Conservation (phyloP, 108 stramenopile genomes). For the Schizochytrium sp. region DNA sequence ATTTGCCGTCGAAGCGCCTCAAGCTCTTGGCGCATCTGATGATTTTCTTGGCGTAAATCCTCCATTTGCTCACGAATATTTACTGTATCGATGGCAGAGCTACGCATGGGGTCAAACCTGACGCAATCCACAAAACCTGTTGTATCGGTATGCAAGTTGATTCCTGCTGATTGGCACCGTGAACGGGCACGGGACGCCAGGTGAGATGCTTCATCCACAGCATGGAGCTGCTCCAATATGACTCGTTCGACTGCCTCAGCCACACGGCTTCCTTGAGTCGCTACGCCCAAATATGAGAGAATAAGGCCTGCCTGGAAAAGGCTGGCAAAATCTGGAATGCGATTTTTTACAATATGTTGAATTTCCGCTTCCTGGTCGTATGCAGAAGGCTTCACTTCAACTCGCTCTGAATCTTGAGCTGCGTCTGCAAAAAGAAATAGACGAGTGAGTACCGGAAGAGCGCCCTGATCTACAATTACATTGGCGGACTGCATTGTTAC, state of each 20-base stretch:
- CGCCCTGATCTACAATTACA: slow-evolving; percentile 28
- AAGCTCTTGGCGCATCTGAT: background rate
- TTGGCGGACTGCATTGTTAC: slow-evolving; percentile 54
- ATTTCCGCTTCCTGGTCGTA: slow-evolving; percentile 52
- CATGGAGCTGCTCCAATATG: background rate
- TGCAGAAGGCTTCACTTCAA: slow-evolving; percentile 20
- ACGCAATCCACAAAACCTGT: background rate
- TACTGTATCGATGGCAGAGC: background rate
- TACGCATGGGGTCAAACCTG: slow-evolving; percentile 10
- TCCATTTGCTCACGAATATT: background rate
- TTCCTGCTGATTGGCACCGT: slow-evolving; percentile 27
- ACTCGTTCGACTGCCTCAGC: background rate
- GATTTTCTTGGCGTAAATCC: slow-evolving; percentile 13
- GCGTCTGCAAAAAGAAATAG: slow-evolving; percentile 52
- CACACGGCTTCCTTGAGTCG: slow-evolving; percentile 17
- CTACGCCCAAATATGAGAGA: slow-evolving; percentile 9
- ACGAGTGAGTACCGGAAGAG: background rate
- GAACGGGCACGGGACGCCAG: slow-evolving; percentile 21
- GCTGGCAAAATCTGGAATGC: slow-evolving; percentile 13
- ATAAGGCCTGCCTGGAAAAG: slow-evolving; percentile 28
- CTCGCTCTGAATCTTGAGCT: background rate
- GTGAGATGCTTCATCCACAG: slow-evolving; percentile 31
- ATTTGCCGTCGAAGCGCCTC: background rate
- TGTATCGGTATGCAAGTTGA: background rate
- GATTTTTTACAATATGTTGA: slow-evolving; percentile 36